Base-by-base conservation (phyloP, 1,284 basidiomycete genomes). In the Apiotrichum laibachii region DNA sequence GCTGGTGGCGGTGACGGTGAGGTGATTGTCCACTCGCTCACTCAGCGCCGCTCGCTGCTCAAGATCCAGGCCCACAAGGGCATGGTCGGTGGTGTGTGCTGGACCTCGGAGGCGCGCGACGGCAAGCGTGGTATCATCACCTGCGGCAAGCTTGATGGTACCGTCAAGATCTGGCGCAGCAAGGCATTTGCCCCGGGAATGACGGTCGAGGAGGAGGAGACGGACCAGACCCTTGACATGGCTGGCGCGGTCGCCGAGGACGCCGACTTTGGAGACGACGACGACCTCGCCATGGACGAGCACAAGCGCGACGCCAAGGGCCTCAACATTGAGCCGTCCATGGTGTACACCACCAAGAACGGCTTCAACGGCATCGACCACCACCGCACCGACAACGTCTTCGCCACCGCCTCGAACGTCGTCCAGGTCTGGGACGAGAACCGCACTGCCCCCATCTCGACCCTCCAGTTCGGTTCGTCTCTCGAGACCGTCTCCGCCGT, bases 351-450 rank as follows among this genome's bases (percentile, higher is more conserved):
- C 1, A 88, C 88, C 53, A 95, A 95, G 79, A 83, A 84, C 42
- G 87, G 89, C 2, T 92, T 96, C 83, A 93, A 94, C 72, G 89
- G 89, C 44, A 89, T 99, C 79, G 92, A 97, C 68, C 96, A 98
- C 72, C 96, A 98, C 75, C 85, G 88, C 49, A 85, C 85, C 46
- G 89, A 92, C 63, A 83, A 88, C 21, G 76, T 94, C 5, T 99
- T 99, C 69, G 95, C 93, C 0, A 96, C 95, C 0, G 93, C 92
- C 2, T 95, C 92, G 1, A 92, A 88, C 69, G 83, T 85, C 31
- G 93, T 99, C 13, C 95, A 99, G 75, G 83, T 98, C 67, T 99
- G 96, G 96, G 96, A 99, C 71, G 90, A 98, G 77, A 93, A 88
- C 49, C 91, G 91, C 86, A 78, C 78, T 61, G 85, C 86, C 6